Conservation (phyloP, 2,329 filamentous ascomycete genomes). For the Colletotrichum agaves region DNA sequence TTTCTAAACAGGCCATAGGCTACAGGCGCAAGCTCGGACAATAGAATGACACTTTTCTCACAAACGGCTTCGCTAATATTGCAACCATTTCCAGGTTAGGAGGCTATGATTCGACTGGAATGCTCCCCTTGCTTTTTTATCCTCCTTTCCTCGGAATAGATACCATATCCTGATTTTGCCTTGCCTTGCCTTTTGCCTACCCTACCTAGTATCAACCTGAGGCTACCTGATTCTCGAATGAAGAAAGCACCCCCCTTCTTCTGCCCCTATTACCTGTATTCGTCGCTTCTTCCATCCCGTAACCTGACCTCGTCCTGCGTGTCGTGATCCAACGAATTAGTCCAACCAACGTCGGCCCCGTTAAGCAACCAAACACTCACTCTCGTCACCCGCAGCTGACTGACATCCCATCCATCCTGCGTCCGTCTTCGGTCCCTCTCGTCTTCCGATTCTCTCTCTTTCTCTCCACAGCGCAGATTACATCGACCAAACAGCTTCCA, state of each 20-base stretch:
- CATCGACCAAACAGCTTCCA: slow-evolving; percentile 27
- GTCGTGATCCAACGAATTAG: not conserved
- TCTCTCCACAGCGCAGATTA: not conserved
- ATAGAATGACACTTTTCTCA: slow-evolving; percentile 20
- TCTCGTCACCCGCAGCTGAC: not conserved
- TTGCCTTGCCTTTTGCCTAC: not conserved
- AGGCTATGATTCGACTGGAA: not conserved
- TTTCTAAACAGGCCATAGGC: too few relatives aligned
- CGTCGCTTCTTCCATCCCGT: not conserved
- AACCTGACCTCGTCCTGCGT: not conserved
- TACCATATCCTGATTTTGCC: not conserved
- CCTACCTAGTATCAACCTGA: not conserved
- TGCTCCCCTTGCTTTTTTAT: slow-evolving; percentile 2
- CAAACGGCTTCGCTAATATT: slow-evolving; percentile 2
- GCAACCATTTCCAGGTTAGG: slow-evolving; percentile 2
- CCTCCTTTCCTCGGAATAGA: not conserved
- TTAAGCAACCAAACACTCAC: not conserved
- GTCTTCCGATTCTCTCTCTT: not conserved
- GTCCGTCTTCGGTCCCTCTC: slow-evolving; percentile 1
- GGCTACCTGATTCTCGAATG: not conserved
- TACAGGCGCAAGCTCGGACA: slow-evolving; percentile 15
- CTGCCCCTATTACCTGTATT: not conserved
- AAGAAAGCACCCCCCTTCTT: too few relatives aligned
- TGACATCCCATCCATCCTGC: not conserved
- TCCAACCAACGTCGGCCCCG: not conserved